Base-by-base conservation (phyloP, 75 land plant genomes). In the Isoetes taiwanensis region DNA sequence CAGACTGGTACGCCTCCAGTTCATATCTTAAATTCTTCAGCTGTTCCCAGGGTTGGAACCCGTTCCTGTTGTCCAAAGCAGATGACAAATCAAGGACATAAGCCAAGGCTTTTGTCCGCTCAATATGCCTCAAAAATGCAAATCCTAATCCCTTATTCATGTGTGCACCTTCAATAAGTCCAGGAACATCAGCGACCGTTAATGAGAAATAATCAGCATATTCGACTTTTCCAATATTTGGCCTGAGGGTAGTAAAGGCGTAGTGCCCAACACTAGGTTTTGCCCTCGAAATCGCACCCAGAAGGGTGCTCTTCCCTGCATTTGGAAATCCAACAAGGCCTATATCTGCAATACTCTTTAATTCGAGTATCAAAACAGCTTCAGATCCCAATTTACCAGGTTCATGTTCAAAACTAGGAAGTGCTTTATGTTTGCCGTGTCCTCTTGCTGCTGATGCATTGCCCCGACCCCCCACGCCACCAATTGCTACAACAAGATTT, bases 271-370 rank as follows among this genome's bases (percentile, higher is more conserved):
- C 73, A 3, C 54, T 28, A 20, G 98, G 98, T 43, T 81, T 81
- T 10, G 98, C 95, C 59, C 82, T 72, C 3, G 98, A 93, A 32
- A 93, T 73, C 4, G 95, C 82, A 1, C 95, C 85, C 14, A 93
- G 62, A 19, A 93, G 77, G 8, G 98, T 93, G 56, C 98, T 93
- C 76, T 93, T 93, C 0, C 98, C 95, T 24, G 95, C 90, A 72
- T 87, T 93, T 26, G 95, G 98, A 61, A 83, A 76, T 23, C 98
- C 98, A 17, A 93, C 89, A 64, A 93, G 75, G 10, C 98, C 85
- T 12, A 87, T 78, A 75, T 93, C 98, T 34, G 98, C 98, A 65
- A 93, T 81, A 28, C 74, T 79, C 71, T 93, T 87, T 11, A 93
- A 73, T 64, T 93, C 98, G 29, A 93, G 62, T 19, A 87, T 48